Conservation (phyloP, 2,329 filamentous ascomycete genomes). For the Aspergillus japonicus region DNA sequence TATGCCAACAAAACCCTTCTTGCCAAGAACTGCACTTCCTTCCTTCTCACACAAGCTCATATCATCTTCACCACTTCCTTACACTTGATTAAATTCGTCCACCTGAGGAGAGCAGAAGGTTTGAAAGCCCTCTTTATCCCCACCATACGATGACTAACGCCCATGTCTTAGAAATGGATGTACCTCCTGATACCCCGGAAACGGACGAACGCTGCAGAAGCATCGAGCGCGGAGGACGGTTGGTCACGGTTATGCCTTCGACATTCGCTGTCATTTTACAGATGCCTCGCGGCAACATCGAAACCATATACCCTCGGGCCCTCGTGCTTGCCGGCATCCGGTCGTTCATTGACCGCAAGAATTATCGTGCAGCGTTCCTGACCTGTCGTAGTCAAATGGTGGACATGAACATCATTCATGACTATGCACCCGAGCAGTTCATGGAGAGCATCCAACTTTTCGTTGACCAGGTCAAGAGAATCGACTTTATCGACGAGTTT, state of each 20-base stretch:
- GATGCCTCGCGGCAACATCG: conserved; percentile 93
- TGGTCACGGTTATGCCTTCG: conserved; percentile 87
- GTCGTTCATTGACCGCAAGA: conserved; percentile 71
- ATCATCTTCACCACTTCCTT: conserved; percentile 90
- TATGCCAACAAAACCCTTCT: conserved; percentile 74
- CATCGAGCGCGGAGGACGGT: conserved; percentile 81
- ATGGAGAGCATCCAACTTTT: conserved; percentile 73
- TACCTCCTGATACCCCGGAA: conserved; percentile 85
- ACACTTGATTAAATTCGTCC: conserved; percentile 91
- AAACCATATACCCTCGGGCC: conserved; percentile 90
- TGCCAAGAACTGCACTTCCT: conserved; percentile 88
- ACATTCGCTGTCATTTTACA: conserved; percentile 84
- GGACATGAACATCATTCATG: conserved; percentile 96
- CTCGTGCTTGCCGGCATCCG: conserved; percentile 90
- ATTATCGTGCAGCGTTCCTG: conserved; percentile 81
- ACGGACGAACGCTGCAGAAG: conserved; percentile 87
- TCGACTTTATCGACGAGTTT: conserved; percentile 84
- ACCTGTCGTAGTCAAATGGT: conserved; percentile 90
- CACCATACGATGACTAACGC: conserved; percentile 1
- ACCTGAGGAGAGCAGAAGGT: conserved; percentile 69
- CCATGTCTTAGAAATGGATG: conserved; percentile 64
- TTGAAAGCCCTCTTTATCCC: conserved; percentile 15
- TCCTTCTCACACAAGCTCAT: conserved; percentile 75
- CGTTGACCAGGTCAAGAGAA: conserved; percentile 77
- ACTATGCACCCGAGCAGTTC: conserved; percentile 86